Conservation (phyloP, 140 eudicot genomes). For the Oenanthe javanica region DNA sequence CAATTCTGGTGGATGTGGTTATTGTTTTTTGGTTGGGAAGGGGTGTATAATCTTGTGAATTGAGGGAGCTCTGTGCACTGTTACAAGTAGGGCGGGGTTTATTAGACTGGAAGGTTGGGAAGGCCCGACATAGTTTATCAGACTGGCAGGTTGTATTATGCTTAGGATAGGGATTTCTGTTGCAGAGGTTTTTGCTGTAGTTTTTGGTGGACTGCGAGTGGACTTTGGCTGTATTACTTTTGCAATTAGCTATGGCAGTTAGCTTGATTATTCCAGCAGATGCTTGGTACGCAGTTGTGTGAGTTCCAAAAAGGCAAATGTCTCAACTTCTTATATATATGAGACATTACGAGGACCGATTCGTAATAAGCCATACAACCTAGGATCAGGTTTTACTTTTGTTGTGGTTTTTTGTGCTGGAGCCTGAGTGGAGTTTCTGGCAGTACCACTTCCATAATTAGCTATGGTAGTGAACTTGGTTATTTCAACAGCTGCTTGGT, state of each 20-base stretch:
- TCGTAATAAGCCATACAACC: too few relatives aligned
- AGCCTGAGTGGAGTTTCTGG: background rate
- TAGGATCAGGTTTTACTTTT: too few relatives aligned
- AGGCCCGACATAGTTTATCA: too few relatives aligned
- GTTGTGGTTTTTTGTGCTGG: background rate
- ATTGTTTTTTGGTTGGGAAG: background rate
- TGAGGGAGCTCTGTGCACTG: background rate
- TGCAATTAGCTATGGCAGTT: background rate
- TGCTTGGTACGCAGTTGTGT: background rate
- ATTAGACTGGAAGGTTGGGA: background rate
- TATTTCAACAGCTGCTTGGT: background rate
- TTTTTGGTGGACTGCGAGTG: background rate
- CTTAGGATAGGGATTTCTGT: background rate
- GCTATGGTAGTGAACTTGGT: background rate
- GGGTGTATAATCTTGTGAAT: background rate
- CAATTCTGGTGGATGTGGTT: background rate
- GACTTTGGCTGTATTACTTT: background rate
- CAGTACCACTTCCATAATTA: background rate
- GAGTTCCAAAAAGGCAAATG: too few relatives aligned
- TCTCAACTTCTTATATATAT: too few relatives aligned
- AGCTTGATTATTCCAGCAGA: background rate
- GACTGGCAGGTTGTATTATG: background rate
- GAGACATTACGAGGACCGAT: too few relatives aligned
- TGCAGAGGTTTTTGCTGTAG: background rate
- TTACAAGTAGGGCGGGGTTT: too few relatives aligned